Evolutionary conservation across 2,329 filamentous ascomycete species (phyloP).

Genomic region (Colletotrichum filicis): DNA sequence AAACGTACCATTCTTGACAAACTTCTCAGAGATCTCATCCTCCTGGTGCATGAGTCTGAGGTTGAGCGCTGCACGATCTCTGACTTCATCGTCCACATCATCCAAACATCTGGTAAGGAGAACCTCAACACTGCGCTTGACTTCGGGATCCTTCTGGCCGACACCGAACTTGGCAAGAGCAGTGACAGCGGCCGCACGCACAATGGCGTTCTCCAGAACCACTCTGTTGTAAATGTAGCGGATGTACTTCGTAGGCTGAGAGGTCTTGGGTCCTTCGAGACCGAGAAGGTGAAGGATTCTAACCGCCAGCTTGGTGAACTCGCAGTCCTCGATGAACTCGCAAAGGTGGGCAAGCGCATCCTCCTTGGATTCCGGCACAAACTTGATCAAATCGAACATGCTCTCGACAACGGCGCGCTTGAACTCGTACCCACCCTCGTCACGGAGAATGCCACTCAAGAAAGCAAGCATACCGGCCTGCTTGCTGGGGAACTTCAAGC

Average conservation of each 20-base stretch:
- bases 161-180: constrained; percentile 97
- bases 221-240: constrained; percentile 99
- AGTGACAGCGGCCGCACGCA: constrained; percentile 93
- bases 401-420: constrained; percentile 98
- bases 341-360: constrained; percentile 92
- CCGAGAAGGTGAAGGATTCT: constrained; percentile 94
- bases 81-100: constrained; percentile 96
- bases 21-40: constrained; percentile 84
- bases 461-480: constrained; percentile 98
- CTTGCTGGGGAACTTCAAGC: constrained; percentile 97
- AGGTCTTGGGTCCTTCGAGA: constrained; percentile 93
- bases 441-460: constrained; percentile 94
- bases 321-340: constrained; percentile 99
- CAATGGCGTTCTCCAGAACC: constrained; percentile 95
- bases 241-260: constrained; percentile 97
- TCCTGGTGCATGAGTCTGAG: constrained; percentile 92
- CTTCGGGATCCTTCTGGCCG: constrained; percentile 93
- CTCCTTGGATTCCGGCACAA: constrained; percentile 88
- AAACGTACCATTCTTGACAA: constrained; percentile 88
- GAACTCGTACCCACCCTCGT: constrained; percentile 98
- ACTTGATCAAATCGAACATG: constrained; percentile 99
- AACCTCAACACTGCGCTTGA: constrained; percentile 95
- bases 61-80: constrained; percentile 94
- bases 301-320: constrained; percentile 97
- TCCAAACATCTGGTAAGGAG: constrained; percentile 93